Evolutionary conservation across 768 basidiomycete species (phyloP).

Genomic region (Xerocomellus dryophilus): DNA sequence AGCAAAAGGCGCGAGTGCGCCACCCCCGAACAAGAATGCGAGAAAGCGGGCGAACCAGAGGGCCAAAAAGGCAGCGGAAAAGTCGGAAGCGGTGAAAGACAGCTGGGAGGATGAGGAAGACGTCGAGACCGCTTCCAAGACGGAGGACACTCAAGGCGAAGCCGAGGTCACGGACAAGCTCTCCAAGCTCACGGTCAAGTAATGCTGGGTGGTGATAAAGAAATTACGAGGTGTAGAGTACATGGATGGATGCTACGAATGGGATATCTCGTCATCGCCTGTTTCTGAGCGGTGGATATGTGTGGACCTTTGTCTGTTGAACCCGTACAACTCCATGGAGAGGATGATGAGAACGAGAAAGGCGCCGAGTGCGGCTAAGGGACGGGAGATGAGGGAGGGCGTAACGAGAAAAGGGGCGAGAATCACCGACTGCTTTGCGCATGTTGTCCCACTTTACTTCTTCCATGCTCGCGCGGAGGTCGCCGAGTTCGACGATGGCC

Average conservation of each 20-base stretch:
- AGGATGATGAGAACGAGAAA: conserved; percentile 71
- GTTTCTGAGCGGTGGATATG: not conserved
- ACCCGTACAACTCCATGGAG: conserved; percentile 59
- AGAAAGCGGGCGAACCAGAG: conserved; percentile 79
- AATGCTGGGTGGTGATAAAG: conserved; percentile 3
- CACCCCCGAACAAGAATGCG: conserved; percentile 71
- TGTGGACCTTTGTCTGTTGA: conserved; percentile 35
- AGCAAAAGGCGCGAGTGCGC: conserved; percentile 26
- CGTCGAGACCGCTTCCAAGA: conserved; percentile 32
- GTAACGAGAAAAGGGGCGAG: not conserved
- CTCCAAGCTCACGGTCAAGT: conserved; percentile 57
- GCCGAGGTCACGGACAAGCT: conserved; percentile 47
- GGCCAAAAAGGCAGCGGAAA: conserved; percentile 60
- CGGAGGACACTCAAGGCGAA: conserved; percentile 21
- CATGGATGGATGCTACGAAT: conserved; percentile 14
- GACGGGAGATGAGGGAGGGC: not conserved
- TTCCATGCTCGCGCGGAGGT: conserved; percentile 77
- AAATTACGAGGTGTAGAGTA: conserved; percentile 17
- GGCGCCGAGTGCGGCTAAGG: conserved; percentile 55
- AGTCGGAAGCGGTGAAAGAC: conserved; percentile 49
- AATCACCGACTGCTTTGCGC: conserved; percentile 75
- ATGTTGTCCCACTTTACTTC: conserved; percentile 89
- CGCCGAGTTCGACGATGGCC: conserved; percentile 68
- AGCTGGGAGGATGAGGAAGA: conserved; percentile 79
- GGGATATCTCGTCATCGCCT: conserved; percentile 9